Percentiles rank a stretch among this genome's conserved stretches.
phyloP scores from a whole-genome alignment of 495 filamentous ascomycete genomes.

The Penicillium paxilli region DNA sequence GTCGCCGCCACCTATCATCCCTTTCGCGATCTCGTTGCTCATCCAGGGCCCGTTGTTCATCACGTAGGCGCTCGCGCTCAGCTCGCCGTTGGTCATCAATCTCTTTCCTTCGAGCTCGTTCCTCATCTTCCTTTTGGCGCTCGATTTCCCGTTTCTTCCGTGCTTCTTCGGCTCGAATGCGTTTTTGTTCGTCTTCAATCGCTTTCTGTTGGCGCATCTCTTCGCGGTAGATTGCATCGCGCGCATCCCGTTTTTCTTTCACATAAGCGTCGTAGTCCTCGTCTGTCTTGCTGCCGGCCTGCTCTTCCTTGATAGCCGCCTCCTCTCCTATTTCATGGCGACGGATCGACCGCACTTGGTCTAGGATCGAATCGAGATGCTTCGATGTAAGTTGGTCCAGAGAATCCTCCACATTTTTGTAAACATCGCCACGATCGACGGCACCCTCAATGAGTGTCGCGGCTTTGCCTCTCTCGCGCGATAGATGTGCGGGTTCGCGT shows the following conservation, averaged over 20 bases:
- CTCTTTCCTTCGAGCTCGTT: conserved; percentile 48
- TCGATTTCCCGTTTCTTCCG: conserved; percentile 67
- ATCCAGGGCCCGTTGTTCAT: conserved; percentile 48
- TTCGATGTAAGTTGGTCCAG: conserved; percentile 69
- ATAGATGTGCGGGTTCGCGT: conserved; percentile 71
- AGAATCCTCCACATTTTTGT: conserved; percentile 67
- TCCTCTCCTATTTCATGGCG: conserved; percentile 74
- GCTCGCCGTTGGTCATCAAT: conserved; percentile 56
- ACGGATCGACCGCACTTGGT: conserved; percentile 67
- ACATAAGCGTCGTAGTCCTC: conserved; percentile 76
- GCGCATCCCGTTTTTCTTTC: conserved; percentile 61
- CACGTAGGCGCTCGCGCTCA: conserved; percentile 55
- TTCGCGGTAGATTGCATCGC: conserved; percentile 64
- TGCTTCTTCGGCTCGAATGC: conserved; percentile 61
- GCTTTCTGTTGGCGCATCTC: conserved; percentile 61
- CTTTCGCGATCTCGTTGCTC: conserved; percentile 56
- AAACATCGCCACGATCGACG: conserved; percentile 78
- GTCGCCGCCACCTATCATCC: conserved; percentile 49
- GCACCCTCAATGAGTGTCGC: conserved; percentile 84
- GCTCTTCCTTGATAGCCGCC: conserved; percentile 64
- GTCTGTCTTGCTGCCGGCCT: conserved; percentile 75
- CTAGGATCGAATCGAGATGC: conserved; percentile 61
- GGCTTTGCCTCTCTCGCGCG: conserved; percentile 76
- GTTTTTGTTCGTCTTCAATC: conserved; percentile 66
- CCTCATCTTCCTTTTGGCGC: conserved; percentile 57